phyloP scores from a whole-genome alignment of 768 basidiomycete genomes.

The Daedalea quercina region DNA sequence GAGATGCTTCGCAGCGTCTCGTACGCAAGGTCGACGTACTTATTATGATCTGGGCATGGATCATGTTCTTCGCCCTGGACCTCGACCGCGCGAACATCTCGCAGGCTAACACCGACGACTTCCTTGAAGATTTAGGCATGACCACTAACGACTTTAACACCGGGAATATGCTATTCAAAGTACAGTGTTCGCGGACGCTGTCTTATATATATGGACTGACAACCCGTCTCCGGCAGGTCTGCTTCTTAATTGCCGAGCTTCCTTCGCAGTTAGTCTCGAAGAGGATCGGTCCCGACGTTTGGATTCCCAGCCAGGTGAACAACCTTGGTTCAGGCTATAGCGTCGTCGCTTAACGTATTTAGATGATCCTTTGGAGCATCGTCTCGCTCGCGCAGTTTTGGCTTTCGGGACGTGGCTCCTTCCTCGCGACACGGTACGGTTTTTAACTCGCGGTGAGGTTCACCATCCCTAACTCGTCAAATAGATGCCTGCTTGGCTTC shows the following conservation, averaged over 20 bases:
- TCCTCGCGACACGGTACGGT: slow-evolving; percentile 45
- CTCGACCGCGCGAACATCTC: slow-evolving; percentile 55
- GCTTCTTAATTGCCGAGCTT: slow-evolving; percentile 40
- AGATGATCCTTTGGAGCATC: slow-evolving; percentile 53
- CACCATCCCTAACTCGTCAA: background rate
- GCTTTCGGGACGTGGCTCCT: slow-evolving; percentile 44
- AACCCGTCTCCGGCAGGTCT: slow-evolving; percentile 8
- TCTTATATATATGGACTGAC: background rate
- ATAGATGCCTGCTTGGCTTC: slow-evolving; percentile 47
- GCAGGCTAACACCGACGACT: slow-evolving; percentile 65
- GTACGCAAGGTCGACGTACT: slow-evolving; percentile 54
- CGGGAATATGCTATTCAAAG: slow-evolving; percentile 52
- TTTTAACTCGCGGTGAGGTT: background rate
- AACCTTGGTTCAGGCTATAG: background rate
- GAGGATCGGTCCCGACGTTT: slow-evolving; percentile 59
- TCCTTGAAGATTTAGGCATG: slow-evolving; percentile 52
- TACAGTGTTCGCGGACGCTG: slow-evolving; percentile 17
- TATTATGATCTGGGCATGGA: slow-evolving; percentile 53
- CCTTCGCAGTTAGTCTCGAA: slow-evolving; percentile 67
- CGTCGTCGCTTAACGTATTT: background rate
- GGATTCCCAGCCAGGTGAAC: slow-evolving; percentile 52
- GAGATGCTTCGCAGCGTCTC: slow-evolving; percentile 29
- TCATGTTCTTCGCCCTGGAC: slow-evolving; percentile 61
- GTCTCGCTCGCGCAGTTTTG: slow-evolving; percentile 55
- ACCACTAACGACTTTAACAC: slow-evolving; percentile 61